Base-by-base conservation (phyloP, 768 basidiomycete genomes). In the Kwoniella pini region DNA sequence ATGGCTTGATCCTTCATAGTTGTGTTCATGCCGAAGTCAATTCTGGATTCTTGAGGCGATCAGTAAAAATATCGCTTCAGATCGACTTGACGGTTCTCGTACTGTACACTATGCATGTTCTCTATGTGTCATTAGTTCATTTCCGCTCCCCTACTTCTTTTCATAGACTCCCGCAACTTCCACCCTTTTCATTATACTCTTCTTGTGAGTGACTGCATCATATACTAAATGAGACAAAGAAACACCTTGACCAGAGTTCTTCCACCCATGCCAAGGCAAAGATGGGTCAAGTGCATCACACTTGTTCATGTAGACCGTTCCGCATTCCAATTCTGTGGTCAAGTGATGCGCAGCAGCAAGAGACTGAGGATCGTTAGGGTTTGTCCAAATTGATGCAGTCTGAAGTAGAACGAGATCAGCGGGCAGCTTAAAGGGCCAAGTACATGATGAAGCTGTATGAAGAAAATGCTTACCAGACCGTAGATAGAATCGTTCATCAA, bases 401-500 rank as follows among this genome's bases (percentile, higher is more conserved):
- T 78, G 58, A 1, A n/a, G n/a, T n/a, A n/a, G n/a, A n/a, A n/a
- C n/a, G n/a, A n/a, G n/a, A n/a, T n/a, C n/a, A n/a, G n/a, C n/a
- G n/a, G n/a, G n/a, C n/a, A n/a, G n/a, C n/a, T n/a, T n/a, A n/a
- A n/a, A n/a, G n/a, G n/a, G n/a, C n/a, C n/a, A n/a, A n/a, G n/a
- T n/a, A n/a, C n/a, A n/a, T n/a, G 49, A 15, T 26, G 33, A 13
- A 36, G 19, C 1, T n/a, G 13, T 15, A 31, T n/a, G 12, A 50
- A 27, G 12, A 12, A 11, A n/a, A 2, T 26, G 68, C 77, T 51
- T 49, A 78, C 77, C 21, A 99, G 82, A 13, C 96, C 96, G 73
- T 94, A 98, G 0, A 85, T 85, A 15, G 94, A 96, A 77, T 98
- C 93, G 77, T 99, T 98, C 90, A 99, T 99, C 30, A 98, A 84